Evolutionary conservation across 371 early-diverging fungal genomes (phyloP).

Genomic region (Mucor saturninus): DNA sequence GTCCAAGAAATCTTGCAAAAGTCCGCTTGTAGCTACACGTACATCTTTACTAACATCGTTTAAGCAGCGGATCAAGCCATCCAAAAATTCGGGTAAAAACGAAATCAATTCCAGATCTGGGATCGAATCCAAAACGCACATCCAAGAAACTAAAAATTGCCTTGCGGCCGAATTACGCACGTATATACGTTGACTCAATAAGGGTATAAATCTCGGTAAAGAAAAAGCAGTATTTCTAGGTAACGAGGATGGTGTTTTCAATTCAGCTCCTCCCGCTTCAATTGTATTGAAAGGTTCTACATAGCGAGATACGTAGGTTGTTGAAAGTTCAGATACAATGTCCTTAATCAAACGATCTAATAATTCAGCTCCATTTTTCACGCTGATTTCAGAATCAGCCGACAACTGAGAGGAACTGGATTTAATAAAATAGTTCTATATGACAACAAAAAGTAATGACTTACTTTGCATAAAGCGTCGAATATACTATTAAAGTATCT

Average conservation of each 20-base stretch:
- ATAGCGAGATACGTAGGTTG: conserved; percentile 60
- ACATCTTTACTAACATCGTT: conserved; percentile 89
- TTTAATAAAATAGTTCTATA: background rate
- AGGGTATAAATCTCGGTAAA: conserved; percentile 85
- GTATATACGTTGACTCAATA: conserved; percentile 86
- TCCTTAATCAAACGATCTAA: conserved; percentile 91
- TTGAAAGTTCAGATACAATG: conserved; percentile 87
- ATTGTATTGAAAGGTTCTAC: conserved; percentile 34
- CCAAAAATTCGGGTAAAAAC: conserved; percentile 87
- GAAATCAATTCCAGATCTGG: conserved; percentile 90
- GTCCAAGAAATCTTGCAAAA: conserved; percentile 76
- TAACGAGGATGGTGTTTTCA: conserved; percentile 32
- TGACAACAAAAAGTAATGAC: background rate
- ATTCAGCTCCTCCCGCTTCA: conserved; percentile 31
- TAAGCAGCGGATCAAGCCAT: conserved; percentile 83
- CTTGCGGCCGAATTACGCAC: conserved; percentile 84
- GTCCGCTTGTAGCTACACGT: conserved; percentile 66
- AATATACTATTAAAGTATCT: conserved; percentile 92
- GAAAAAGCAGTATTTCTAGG: conserved; percentile 71
- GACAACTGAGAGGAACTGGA: conserved; percentile 53
- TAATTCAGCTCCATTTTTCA: conserved; percentile 89
- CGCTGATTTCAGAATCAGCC: conserved; percentile 84
- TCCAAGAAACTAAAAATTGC: conserved; percentile 93
- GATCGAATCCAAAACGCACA: conserved; percentile 83
- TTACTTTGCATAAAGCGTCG: conserved; percentile 89